Percentiles rank a stretch among this genome's conserved stretches.
phyloP scores from a whole-genome alignment of 164 flowering plant species.

The Piper longum region DNA sequence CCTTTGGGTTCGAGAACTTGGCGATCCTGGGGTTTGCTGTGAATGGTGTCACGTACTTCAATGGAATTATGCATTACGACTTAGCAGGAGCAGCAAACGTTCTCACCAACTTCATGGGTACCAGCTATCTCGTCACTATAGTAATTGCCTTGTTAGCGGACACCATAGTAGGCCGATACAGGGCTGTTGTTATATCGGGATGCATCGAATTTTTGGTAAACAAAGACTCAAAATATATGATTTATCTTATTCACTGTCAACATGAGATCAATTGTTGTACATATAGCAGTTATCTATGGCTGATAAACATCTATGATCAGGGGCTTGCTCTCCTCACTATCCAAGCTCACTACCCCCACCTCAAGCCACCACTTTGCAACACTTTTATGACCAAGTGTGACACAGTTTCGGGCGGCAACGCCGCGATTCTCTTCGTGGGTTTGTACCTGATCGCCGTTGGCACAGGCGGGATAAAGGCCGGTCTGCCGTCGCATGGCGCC shows the following conservation, averaged over 20 bases:
- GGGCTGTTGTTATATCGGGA: slow-evolving; percentile 15
- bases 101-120: slow-evolving; percentile 49
- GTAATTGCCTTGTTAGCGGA: slow-evolving; percentile 41
- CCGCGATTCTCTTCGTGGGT: slow-evolving; percentile 25
- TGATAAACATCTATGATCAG: slow-evolving; percentile 10
- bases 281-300: too few species aligned
- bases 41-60: slow-evolving; percentile 52
- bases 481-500: slow-evolving; percentile 55
- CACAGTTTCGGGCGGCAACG: slow-evolving; percentile 19
- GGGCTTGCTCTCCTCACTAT: slow-evolving; percentile 39
- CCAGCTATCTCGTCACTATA: slow-evolving; percentile 39
- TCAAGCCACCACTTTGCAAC: slow-evolving; percentile 35
- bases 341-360: slow-evolving; percentile 46
- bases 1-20: slow-evolving; percentile 36
- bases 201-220: slow-evolving; percentile 36
- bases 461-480: slow-evolving; percentile 41
- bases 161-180: slow-evolving; percentile 38
- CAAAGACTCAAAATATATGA: too few species aligned
- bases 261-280: slow-evolving; percentile 9
- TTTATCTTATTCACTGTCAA: too few species aligned
- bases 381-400: slow-evolving; percentile 20
- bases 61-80: slow-evolving; percentile 38
- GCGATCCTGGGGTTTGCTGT: slow-evolving; percentile 36
- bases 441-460: slow-evolving; percentile 47
- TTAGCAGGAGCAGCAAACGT: slow-evolving; percentile 44